Conservation (phyloP, 305 asterid species). For the Fraxinus dipetala region DNA sequence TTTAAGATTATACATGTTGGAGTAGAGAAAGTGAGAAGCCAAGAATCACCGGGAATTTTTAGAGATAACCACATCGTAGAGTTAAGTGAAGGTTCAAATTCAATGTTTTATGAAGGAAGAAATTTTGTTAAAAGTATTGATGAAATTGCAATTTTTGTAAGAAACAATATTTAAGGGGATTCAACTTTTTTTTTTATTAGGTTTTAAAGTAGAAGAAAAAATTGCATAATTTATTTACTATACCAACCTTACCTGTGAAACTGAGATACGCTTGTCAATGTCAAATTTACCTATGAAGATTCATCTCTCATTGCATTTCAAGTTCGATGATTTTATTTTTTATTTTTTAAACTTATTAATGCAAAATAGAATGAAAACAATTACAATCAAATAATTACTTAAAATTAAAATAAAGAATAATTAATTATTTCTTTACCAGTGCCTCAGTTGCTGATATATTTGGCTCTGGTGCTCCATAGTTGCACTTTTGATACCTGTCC, state of each 20-base stretch:
- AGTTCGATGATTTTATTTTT: neutral
- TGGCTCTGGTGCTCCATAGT: conserved; percentile 97
- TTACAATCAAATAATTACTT: neutral
- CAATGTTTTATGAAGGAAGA: neutral
- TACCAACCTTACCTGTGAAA: neutral
- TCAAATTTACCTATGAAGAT: neutral
- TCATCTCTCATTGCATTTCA: neutral
- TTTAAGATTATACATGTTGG: neutral
- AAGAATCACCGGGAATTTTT: neutral
- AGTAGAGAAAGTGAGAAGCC: neutral
- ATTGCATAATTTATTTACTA: neutral
- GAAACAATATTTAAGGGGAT: neutral
- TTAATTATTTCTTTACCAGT: conserved; percentile 44
- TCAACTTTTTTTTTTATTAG: neutral
- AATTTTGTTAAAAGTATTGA: neutral
- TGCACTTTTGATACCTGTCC: conserved; percentile 95
- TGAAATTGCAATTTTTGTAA: neutral
- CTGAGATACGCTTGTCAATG: neutral
- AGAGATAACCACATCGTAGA: neutral
- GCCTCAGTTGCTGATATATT: conserved; percentile 89
- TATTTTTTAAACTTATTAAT: neutral
- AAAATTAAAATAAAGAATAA: neutral
- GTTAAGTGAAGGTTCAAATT: neutral
- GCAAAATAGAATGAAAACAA: neutral
- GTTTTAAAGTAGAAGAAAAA: neutral